Base-by-base conservation (phyloP, 2,329 filamentous ascomycete genomes). In the Didymella segeticola region DNA sequence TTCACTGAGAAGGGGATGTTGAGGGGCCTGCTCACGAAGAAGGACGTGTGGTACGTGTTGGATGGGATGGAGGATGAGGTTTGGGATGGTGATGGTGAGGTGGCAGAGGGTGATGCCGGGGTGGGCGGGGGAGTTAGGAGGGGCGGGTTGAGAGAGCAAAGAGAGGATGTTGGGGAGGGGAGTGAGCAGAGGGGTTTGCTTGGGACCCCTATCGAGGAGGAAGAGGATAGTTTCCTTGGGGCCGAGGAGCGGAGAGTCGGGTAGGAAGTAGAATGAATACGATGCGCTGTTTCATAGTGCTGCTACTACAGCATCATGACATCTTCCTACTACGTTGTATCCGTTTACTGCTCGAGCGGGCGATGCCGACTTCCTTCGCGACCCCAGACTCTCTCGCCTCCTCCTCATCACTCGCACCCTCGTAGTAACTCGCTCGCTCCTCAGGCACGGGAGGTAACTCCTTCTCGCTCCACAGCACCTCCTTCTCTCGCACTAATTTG, bases 21-120 rank as follows among this genome's bases (percentile, higher is more conserved):
- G 31, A 87, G 91, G 72, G 95, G 95, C 0, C 75, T 99, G 41
- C 78, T 98, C 63, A 99, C 95, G 17, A 98, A 98, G 80, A 99
- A 99, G 79, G 95, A 99, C 76, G 88, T 96, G 27, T 98, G 93
- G 90, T 93, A 91, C 73, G 87, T 98, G 31, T 80, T 98, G 38
- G 91, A 96, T 70, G 90, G 68, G 8, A 65, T 69, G 57, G 70
- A 72, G 11, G 70, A 72, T 39, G 72, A 65, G 39, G 31, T 43
- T 15, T 54, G 61, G 34, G 69, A 71, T 8, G 34, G 67, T 17
- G 68, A 59, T 6, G 64, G 67, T 20, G 68, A 59, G 6, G 63
- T 60, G 5, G 63, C 53, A 14, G 89, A 56, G 12, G 39, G 29
- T 4, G 90, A 64, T 14, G 50, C 49, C 19, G 63, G 61, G 9